Base-by-base conservation (phyloP, 1,139 yeast species). In the Yueomyces sp. region DNA sequence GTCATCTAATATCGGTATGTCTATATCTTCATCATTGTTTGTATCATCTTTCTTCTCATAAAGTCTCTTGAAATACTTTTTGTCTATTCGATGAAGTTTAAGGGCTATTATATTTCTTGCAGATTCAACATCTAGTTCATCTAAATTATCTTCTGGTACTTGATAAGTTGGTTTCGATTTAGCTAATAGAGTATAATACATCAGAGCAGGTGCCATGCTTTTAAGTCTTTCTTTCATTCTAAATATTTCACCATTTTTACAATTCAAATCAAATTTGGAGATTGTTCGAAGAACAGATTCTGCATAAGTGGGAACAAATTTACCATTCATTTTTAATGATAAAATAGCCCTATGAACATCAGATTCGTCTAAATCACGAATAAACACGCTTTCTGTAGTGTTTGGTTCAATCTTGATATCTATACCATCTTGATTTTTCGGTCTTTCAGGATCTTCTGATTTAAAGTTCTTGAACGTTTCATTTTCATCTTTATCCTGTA, bases 211-310 rank as follows among this genome's bases (percentile, higher is more conserved):
- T 1, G 53, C 42, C 26, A 56, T 42, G 3, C 53, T 46, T 27
- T 44, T 42, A 2, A 54, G 50, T 25, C 53, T 45, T 5, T 50
- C 46, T 29, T 46, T 48, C 38, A 41, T 50, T 41, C 48, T 51
- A 48, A 56, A 57, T 25, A 57, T 39, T 38, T 51, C 59, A 25
- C 47, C 39, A 2, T 46, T 44, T 35, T 48, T 43, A 35, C 44
- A 46, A 27, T 46, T 38, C 3, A 59, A 38, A 12, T 53, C 46
- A 40, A 51, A 59, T 44, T 59, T 59, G 26, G 46, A 39, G 27
- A 57, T 28, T 7, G 57, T 51, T 19, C 45, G 44, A 4, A 53
- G 44, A 9, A 57, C 49, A 11, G 46, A 46, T 33, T 54, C 60
- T 11, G 54, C 57, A 6, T 56, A 43, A 8, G 59, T 50, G 1